Base-by-base conservation (phyloP, 2,329 filamentous ascomycete genomes). In the Allantophomopsis cytisporea region DNA sequence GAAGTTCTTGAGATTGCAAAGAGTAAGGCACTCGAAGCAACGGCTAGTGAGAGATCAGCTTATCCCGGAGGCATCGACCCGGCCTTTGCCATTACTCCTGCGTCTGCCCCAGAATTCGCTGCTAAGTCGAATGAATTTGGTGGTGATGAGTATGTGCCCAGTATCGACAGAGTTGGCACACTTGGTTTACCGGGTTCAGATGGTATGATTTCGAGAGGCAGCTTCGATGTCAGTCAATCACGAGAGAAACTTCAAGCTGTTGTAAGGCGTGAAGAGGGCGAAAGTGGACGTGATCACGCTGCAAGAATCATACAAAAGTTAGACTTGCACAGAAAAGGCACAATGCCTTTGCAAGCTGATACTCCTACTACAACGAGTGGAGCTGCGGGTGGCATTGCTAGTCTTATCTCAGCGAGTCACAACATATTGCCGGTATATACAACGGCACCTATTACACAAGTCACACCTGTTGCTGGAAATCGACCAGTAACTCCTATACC, bases 1-100 rank as follows among this genome's bases (percentile, higher is more conserved):
- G 77, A 84, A 47, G 80, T 89, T 0, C 95, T 98, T 50, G 89
- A 98, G 50, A 76, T 88, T 13, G 88, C 89, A 39, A 98, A 98
- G 62, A 85, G 88, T 50, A 86, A 82, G 54, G 89, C 89, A 0
- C 74, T 98, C 36, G 85, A 96, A 55, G 80, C 70, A 13, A 80
- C 67, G 51, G 71, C 76, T 47, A 68, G 65, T 23, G 47, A 53
- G 17, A 50, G 41, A 38, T 49, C 37, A 44, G 47, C 40, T 40
- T 54, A 70, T 4, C 60, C 65, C 5, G 68, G 69, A 17, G 64
- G 66, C 17, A 53, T 69, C 36, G 80, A 81, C 50, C 77, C 88
- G 39, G 91, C 91, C 11, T 98, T 96, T 61, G 83, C 88, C 6
- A 93, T 98, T 47, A 91, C 83, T 3, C 83, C 87, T 7, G 85